These are phyloP conservation scores for Leishmania arabica DNA, from an alignment of 208 protist genomes.

Conservation along the genomic window DNA sequence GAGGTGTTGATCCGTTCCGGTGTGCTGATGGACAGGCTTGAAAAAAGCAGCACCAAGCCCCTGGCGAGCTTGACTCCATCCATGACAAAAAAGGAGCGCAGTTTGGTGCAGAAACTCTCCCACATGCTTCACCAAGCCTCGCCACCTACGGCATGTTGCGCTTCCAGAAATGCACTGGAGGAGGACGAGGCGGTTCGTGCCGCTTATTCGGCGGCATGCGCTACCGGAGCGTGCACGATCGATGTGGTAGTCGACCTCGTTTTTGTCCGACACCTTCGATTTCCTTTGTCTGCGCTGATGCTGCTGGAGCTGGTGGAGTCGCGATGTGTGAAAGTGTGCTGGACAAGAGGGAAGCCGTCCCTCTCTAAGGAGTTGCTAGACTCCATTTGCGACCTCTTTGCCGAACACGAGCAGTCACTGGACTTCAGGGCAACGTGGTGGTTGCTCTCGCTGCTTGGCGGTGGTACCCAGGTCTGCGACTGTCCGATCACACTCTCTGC, in stretches of 20 bases:
- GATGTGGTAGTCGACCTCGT: not conserved
- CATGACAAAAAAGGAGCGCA: slow-evolving; percentile 62
- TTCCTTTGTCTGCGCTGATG: slow-evolving; percentile 26
- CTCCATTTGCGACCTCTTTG: slow-evolving; percentile 20
- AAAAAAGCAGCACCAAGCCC: slow-evolving; percentile 38
- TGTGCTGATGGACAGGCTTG: slow-evolving; percentile 56
- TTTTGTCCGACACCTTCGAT: slow-evolving; percentile 26
- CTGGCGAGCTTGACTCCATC: slow-evolving; percentile 50
- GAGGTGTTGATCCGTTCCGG: slow-evolving; percentile 55
- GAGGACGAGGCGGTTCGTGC: slow-evolving; percentile 26
- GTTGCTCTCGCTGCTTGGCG: slow-evolving; percentile 39
- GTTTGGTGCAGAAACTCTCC: slow-evolving; percentile 42
- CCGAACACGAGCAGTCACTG: slow-evolving; percentile 21
- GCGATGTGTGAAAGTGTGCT: slow-evolving; percentile 7
- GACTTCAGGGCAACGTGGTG: slow-evolving; percentile 46
- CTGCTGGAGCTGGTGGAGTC: slow-evolving; percentile 37
- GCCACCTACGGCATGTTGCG: not conserved
- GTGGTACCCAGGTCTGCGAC: slow-evolving; percentile 9
- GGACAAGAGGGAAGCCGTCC: slow-evolving; percentile 8
- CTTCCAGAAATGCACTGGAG: not conserved
- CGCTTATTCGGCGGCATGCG: slow-evolving; percentile 30
- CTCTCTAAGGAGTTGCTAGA: slow-evolving; percentile 27
- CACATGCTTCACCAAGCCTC: slow-evolving; percentile 23
- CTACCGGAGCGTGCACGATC: slow-evolving; percentile 17
- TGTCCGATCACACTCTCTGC: slow-evolving; percentile 8